Base-by-base conservation (phyloP, 106 monocot species). In the Iris macrosiphon region DNA sequence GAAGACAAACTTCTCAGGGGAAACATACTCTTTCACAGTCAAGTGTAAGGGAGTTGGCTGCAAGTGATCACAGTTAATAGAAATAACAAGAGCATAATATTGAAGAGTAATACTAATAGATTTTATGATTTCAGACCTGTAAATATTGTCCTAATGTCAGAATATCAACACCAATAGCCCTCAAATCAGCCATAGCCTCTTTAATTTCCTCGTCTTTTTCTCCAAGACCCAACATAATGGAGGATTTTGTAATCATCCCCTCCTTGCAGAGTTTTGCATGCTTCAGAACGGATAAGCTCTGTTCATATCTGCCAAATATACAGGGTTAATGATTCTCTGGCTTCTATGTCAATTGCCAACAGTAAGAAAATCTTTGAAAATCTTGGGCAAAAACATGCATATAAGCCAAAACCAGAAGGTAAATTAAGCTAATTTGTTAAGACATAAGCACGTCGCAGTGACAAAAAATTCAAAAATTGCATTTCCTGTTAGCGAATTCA, bases 201-300 rank as follows among this genome's bases (percentile, higher is more conserved):
- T 75, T 79, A 33, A 96, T 60, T 64, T 96, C 89, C 37, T 96
- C 86, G 67, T 96, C 90, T 51, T 76, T 80, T 67, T 96, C 89
- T 37, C 96, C 89, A 57, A 90, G 86, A 37, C 89, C 96, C 46
- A 96, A 65, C 92, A 92, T 92, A 41, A 92, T 83, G 41, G 92
- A 87, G 32, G 92, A 87, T 59, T 92, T 87, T 28, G 96, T 86
- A 55, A 96, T 54, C 85, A 90, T 90, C 29, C 89, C 89, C 48
- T 80, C 74, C 59, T 80, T 83, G n/a, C n/a, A n/a, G 7, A 67
- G 24, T 60, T 90, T 96, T 70, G 85, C 96, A 83, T 96, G 82
- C 60, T 86, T 82, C 49, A 96, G 65, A 72, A 96, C 89, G 33
- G 76, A 71, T 52, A 96, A 77, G 37, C 89, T 96, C 75, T 96